Conservation (phyloP, 192 early-diverging fungal species). For the Linnemannia elongata region DNA sequence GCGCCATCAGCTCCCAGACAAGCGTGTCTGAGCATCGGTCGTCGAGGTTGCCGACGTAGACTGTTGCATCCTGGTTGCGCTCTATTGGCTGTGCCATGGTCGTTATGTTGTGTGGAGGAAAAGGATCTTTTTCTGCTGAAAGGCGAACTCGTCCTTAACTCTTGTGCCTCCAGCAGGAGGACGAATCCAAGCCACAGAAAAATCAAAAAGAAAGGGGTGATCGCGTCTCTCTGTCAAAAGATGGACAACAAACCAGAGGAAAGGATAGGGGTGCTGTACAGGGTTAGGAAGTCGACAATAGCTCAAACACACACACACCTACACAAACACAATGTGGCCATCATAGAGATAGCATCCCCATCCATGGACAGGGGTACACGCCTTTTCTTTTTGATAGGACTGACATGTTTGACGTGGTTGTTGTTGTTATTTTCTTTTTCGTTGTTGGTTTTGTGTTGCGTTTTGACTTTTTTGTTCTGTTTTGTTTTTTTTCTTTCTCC, state of each 20-base stretch:
- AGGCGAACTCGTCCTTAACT: background rate
- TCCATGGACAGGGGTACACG: too few relatives aligned
- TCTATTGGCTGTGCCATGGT: constrained; percentile 66
- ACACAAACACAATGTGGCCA: background rate
- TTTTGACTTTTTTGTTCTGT: background rate
- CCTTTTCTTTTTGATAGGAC: too few relatives aligned
- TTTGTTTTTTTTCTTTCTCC: background rate
- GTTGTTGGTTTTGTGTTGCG: background rate
- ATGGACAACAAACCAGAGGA: background rate
- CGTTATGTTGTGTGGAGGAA: background rate
- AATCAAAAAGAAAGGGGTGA: background rate
- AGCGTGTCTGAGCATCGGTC: constrained; percentile 93
- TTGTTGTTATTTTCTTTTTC: background rate
- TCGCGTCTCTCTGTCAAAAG: background rate
- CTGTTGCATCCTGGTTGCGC: constrained; percentile 97
- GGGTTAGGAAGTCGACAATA: background rate
- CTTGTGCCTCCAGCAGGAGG: background rate
- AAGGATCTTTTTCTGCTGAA: background rate
- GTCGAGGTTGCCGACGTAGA: constrained; percentile 98
- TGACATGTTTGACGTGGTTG: background rate
- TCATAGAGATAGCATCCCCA: background rate
- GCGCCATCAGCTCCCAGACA: constrained; percentile 99
- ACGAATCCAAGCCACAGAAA: background rate
- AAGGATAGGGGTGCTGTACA: background rate
- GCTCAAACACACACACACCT: background rate